Percentiles rank a stretch among this genome's conserved stretches.
Conservation (phyloP, 2,329 filamentous ascomycete genomes). For the Capronia americana region DNA sequence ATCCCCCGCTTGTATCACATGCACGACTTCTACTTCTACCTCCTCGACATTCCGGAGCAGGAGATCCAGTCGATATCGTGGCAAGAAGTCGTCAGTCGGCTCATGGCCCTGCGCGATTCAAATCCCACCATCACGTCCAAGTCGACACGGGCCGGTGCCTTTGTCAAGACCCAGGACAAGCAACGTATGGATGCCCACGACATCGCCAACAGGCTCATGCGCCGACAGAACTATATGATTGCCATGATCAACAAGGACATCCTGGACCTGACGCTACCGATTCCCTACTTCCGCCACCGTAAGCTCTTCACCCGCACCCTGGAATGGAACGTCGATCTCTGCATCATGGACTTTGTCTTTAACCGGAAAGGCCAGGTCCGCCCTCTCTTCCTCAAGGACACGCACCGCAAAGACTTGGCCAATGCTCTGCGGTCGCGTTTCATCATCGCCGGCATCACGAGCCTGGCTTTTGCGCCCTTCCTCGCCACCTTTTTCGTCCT, state of each 20-base stretch:
- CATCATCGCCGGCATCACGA: conserved; percentile 81
- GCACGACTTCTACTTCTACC: conserved; percentile 82
- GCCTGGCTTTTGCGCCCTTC: conserved; percentile 84
- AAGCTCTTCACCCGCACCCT: conserved; percentile 88
- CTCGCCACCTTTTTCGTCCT: conserved; percentile 85
- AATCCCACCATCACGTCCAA: conserved; percentile 81
- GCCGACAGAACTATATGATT: conserved; percentile 95
- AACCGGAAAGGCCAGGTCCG: conserved; percentile 86
- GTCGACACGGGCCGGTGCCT: conserved; percentile 64
- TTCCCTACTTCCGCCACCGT: conserved; percentile 80
- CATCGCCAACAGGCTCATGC: conserved; percentile 96
- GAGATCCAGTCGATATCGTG: conserved; percentile 95
- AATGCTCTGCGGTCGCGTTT: conserved; percentile 78
- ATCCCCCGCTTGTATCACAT: conserved; percentile 75
- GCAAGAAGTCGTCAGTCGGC: conserved; percentile 84
- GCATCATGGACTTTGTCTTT: conserved; percentile 92
- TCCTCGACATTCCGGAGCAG: conserved; percentile 80
- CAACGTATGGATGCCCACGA: conserved; percentile 95
- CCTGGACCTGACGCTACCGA: conserved; percentile 80
- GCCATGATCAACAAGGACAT: conserved; percentile 98
- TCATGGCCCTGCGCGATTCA: conserved; percentile 82
- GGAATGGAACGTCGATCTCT: conserved; percentile 89
- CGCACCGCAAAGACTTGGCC: conserved; percentile 78
- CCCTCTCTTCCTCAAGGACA: conserved; percentile 82
- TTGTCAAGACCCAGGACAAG: conserved; percentile 83